Evolutionary conservation across 768 basidiomycete genomes (phyloP), one percentile per base, ranked within the genome.

Genomic region (Mycena olivaceomarginata): DNA sequence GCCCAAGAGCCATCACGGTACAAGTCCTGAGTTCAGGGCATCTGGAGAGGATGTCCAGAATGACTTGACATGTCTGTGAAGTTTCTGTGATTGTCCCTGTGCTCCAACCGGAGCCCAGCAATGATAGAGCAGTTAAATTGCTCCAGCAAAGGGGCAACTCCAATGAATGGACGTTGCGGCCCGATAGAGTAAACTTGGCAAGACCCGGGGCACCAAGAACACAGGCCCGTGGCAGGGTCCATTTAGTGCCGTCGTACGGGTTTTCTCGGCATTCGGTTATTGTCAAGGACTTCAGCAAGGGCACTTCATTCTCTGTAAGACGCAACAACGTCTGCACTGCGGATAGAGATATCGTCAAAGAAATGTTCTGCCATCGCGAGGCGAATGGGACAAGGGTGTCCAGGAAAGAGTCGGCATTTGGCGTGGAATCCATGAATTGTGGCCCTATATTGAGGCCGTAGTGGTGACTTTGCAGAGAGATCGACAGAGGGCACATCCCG

Each of bases 1-100:
- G 20, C 37, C 9, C 48, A 20, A 11, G n/a, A 51, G 20, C 18
- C n/a, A 18, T 16, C 22, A 67, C 16, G 11, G 18, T 39, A 53
- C 74, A 75, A 16, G 51, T 56, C 10, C 37, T 60, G 22, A 75
- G 51, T 40, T 51, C 10, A 31, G 60, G 67, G 41, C 67, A 75
- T 1, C 40, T 37, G 5, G 74, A 53, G 67, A 75, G 59, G 9
- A 63, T 3, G 15, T 63, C 40, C 7, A 75, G 37, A n/a, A 57
- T 25, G 16, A 46, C 22, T 1, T 68, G 46, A 15, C 22, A 13
- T 12, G 64, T 51, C 41, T 67, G 46, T 20, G 48, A 13, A 16
- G 37, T 11, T 37, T 2, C 4, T 31, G 31, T 3, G 31, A 31
- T 31, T 31, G 31, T 31, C 2, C 66, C 48, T 4, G 11, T 18